Evolutionary conservation across 106 monocot genomes (phyloP).

Genomic region (Phalaenopsis equestris): DNA sequence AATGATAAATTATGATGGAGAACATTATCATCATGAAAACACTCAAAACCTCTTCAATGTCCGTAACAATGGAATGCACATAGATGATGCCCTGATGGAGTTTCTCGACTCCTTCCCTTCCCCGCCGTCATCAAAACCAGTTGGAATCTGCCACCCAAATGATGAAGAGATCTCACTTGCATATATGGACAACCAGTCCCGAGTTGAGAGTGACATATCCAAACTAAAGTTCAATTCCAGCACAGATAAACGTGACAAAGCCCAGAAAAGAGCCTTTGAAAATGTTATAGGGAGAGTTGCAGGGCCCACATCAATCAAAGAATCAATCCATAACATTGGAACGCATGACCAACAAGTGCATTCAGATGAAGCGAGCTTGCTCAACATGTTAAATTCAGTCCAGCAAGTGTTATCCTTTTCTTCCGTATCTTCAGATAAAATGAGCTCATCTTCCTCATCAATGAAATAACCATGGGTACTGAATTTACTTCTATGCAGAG

Average conservation of each 20-base stretch:
- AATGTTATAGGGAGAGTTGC: constrained; percentile 65
- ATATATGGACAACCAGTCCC: constrained; percentile 58
- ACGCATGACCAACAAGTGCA: constrained; percentile 69
- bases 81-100: constrained; percentile 53
- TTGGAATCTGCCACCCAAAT: constrained; percentile 77
- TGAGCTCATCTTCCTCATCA: constrained; percentile 59
- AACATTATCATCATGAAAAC: not conserved
- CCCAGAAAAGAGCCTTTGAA: constrained; percentile 83
- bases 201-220: constrained; percentile 21
- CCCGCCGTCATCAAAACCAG: constrained; percentile 78
- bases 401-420: constrained; percentile 53
- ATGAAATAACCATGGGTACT: constrained; percentile 10
- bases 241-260: constrained; percentile 72
- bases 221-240: constrained; percentile 26
- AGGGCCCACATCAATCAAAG: constrained; percentile 51
- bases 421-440: constrained; percentile 35
- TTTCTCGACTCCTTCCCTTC: constrained; percentile 77
- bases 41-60: constrained; percentile 67
- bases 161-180: constrained; percentile 56
- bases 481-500: constrained; percentile 17
- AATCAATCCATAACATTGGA: constrained; percentile 81
- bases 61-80: constrained; percentile 41
- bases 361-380: constrained; percentile 42
- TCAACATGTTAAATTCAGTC: constrained; percentile 52
- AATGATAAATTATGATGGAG: not conserved